Conservation (phyloP, 306 rosid genomes). For the Sindora glabra region DNA sequence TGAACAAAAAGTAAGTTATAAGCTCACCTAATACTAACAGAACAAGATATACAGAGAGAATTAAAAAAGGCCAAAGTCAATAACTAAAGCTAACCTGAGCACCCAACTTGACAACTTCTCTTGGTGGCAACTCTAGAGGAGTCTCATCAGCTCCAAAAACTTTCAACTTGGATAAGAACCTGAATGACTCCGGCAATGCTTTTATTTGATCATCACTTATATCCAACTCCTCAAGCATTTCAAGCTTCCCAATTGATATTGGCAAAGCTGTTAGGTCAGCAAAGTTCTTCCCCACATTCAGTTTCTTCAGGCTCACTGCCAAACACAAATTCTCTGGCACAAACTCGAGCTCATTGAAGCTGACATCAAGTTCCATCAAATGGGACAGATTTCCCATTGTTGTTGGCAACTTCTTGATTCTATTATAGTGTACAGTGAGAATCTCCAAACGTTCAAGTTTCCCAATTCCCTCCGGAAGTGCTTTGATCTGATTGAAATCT, state of each 20-base stretch:
- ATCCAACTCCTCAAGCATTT: constrained; percentile 88
- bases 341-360: constrained; percentile 75
- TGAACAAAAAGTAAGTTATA: constrained; percentile 15
- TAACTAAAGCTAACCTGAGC: constrained; percentile 54
- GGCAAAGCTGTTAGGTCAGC: constrained; percentile 83
- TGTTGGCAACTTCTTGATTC: constrained; percentile 63
- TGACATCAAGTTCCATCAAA: constrained; percentile 81
- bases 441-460: constrained; percentile 62
- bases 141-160: constrained; percentile 61
- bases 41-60: background rate
- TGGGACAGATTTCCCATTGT: constrained; percentile 53
- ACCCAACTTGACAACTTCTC: constrained; percentile 59
- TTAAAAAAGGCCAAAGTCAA: constrained; percentile 12
- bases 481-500: constrained; percentile 77
- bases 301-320: constrained; percentile 49
- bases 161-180: constrained; percentile 56
- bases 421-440: constrained; percentile 75
- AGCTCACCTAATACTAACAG: background rate
- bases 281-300: constrained; percentile 75
- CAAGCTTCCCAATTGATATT: constrained; percentile 71
- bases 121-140: constrained; percentile 79
- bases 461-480: constrained; percentile 88
- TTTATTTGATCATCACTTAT: constrained; percentile 82
- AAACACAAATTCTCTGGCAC: constrained; percentile 70
- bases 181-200: constrained; percentile 67